Percentiles rank a stretch among this genome's conserved stretches.
phyloP scores from a whole-genome alignment of 2,329 filamentous ascomycete genomes.

The Coniosporium tulheliwenetii region DNA sequence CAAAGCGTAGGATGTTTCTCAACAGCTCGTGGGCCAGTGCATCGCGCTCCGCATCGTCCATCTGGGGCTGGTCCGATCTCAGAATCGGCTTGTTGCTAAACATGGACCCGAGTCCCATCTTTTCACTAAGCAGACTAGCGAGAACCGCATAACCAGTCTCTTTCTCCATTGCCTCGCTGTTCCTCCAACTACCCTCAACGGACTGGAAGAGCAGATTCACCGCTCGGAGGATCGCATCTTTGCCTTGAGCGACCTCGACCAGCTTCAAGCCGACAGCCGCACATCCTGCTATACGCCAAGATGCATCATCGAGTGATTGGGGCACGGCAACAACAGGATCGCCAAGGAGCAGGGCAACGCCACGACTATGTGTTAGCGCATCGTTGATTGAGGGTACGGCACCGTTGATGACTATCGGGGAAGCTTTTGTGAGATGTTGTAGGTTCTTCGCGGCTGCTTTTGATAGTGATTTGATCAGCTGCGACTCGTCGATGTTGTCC shows the following conservation, averaged over 20 bases:
- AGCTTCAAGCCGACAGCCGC: slow-evolving; percentile 72
- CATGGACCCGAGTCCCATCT: slow-evolving; percentile 42
- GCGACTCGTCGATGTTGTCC: slow-evolving; percentile 54
- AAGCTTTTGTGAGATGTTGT: slow-evolving; percentile 53
- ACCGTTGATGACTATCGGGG: slow-evolving; percentile 73
- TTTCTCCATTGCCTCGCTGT: slow-evolving; percentile 95
- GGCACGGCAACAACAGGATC: slow-evolving; percentile 69
- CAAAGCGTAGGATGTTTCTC: slow-evolving; percentile 64
- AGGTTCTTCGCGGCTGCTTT: slow-evolving; percentile 53
- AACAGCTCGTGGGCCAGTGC: slow-evolving; percentile 46
- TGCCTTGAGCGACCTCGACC: slow-evolving; percentile 57
- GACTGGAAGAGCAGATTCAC: slow-evolving; percentile 75
- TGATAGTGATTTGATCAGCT: slow-evolving; percentile 62
- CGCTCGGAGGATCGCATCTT: slow-evolving; percentile 57
- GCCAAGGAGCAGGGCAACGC: slow-evolving; percentile 68
- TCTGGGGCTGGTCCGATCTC: background rate
- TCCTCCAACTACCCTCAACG: slow-evolving; percentile 84
- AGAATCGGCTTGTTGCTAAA: background rate
- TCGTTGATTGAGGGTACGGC: slow-evolving; percentile 79
- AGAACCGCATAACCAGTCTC: slow-evolving; percentile 88
- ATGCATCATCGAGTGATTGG: slow-evolving; percentile 74
- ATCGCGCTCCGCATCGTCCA: slow-evolving; percentile 28
- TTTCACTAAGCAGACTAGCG: slow-evolving; percentile 67
- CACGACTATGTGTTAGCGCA: slow-evolving; percentile 65
- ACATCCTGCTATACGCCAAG: slow-evolving; percentile 88